Evolutionary conservation across 129 eudicot species (phyloP), one percentile per base, ranked within the genome.

Genomic region (Oenanthe sinensis): DNA sequence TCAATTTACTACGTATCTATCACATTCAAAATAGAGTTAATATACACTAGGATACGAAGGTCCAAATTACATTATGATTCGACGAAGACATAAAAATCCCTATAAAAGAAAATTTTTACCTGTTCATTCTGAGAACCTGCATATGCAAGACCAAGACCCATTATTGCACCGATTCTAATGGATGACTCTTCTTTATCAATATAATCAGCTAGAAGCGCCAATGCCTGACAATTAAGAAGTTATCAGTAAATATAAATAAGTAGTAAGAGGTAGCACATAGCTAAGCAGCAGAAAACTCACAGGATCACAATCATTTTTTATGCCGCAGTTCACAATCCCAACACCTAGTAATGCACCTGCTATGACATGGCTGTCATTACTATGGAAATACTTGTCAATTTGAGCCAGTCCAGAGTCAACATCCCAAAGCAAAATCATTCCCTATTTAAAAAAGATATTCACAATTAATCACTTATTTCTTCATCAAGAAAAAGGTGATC

Each of bases 351-450:
- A 80, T 33, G 99, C 99, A 39, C 99, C 99, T 8, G 99, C 89
- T 37, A 90, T 87, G 78, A 92, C 93, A 75, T 92, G 97, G 77
- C 79, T 89, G 81, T 96, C 99, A 39, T 85, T 87, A 79, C 99
- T 96, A 77, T 96, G 99, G 85, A 96, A 89, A 74, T 90, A 96
- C 87, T 96, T 96, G 87, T 96, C 99, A 17, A 96, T 79, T 85
- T 90, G 99, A 6, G 99, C 96, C 77, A 96, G 99, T 37, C 99
- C 99, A 72, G 97, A 79, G 78, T 96, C 99, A 78, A 96, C 96
- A 84, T 96, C 99, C 99, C 99, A 96, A 77, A 88, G 94, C 82
- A 90, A 77, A 74, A 96, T 90, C 99, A 96, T 92, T 28, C 99
- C 99, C 99, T 96, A 13, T 15, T 36, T 36, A 37, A 70, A 10